Evolutionary conservation across 2,329 filamentous ascomycete genomes (phyloP).

Genomic region (Teratosphaeria epicoccoides): DNA sequence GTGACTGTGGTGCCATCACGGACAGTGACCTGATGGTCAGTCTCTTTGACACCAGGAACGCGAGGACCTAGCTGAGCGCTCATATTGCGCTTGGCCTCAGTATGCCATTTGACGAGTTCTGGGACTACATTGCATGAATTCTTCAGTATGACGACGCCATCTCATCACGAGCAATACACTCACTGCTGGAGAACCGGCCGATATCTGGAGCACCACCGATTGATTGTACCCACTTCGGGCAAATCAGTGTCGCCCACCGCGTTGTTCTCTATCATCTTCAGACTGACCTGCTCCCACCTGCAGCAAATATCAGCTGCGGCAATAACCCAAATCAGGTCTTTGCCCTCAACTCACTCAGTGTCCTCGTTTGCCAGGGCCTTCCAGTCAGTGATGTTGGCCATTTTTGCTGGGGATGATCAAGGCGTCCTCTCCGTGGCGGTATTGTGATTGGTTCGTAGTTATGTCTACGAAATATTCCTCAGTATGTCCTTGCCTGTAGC

Average conservation of each 20-base stretch:
- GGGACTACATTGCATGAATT: background rate
- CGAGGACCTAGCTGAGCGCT: slow-evolving; percentile 6
- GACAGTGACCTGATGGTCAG: slow-evolving; percentile 31
- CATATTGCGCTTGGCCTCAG: slow-evolving; percentile 9
- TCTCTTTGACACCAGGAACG: slow-evolving; percentile 21
- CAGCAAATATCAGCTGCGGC: background rate
- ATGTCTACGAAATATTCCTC: too few species aligned
- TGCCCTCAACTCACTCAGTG: slow-evolving; percentile 17
- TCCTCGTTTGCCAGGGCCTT: slow-evolving; percentile 13
- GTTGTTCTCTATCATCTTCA: background rate
- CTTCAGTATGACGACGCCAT: background rate
- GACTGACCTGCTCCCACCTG: background rate
- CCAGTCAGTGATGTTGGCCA: slow-evolving; percentile 22
- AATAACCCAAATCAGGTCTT: background rate
- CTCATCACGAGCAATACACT: background rate
- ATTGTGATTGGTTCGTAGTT: too few species aligned
- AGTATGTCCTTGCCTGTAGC: too few species aligned
- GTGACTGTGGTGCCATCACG: slow-evolving; percentile 28
- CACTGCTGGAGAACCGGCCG: slow-evolving; percentile 16
- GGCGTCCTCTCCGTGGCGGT: too few species aligned
- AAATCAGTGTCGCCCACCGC: background rate
- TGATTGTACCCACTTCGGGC: slow-evolving; percentile 3
- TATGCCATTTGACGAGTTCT: slow-evolving; percentile 12
- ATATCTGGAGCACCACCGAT: slow-evolving; percentile 15
- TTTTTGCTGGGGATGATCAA: slow-evolving; percentile 1